Conservation (phyloP, 2,329 filamentous ascomycete species). For the Penicillium sp. region DNA sequence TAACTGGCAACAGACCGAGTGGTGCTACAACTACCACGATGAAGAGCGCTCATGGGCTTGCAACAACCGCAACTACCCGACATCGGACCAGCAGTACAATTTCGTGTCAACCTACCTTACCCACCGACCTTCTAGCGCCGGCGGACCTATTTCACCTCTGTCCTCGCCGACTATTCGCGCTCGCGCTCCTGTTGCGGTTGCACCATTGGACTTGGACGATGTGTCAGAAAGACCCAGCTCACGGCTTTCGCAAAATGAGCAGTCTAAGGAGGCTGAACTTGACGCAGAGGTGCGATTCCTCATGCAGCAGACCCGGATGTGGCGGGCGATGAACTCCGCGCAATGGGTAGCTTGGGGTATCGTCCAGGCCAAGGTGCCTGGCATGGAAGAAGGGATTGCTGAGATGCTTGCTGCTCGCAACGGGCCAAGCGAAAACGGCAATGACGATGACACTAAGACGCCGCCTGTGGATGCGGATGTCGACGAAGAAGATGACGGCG, state of each 20-base stretch:
- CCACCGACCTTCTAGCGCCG: conserved; percentile 62
- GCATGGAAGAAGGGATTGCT: conserved; percentile 54
- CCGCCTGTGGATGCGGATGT: conserved; percentile 47
- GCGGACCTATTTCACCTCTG: conserved; percentile 25
- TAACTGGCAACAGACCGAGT: conserved; percentile 63
- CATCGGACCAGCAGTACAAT: conserved; percentile 72
- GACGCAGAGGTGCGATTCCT: conserved; percentile 69
- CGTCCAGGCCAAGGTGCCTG: conserved; percentile 85
- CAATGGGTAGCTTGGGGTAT: conserved; percentile 97
- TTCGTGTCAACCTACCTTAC: conserved; percentile 85
- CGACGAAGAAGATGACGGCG: conserved; percentile 68
- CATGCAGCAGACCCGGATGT: conserved; percentile 74
- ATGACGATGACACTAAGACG: conserved; percentile 22
- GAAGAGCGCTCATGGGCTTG: conserved; percentile 63
- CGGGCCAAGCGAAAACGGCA: conserved; percentile 16
- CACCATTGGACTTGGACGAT: conserved; percentile 78
- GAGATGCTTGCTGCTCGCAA: conserved; percentile 16
- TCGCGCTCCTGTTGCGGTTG: conserved; percentile 52
- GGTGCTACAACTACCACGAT: conserved; percentile 97
- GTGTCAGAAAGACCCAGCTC: conserved; percentile 53
- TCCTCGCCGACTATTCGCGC: conserved; percentile 49
- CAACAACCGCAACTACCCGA: conserved; percentile 70
- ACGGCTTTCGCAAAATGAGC: conserved; percentile 57
- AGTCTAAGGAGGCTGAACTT: conserved; percentile 59
- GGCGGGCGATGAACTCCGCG: conserved; percentile 83